Evolutionary conservation across 768 basidiomycete genomes (phyloP), one percentile per base, ranked within the genome.

Genomic region (Trametes villosa): DNA sequence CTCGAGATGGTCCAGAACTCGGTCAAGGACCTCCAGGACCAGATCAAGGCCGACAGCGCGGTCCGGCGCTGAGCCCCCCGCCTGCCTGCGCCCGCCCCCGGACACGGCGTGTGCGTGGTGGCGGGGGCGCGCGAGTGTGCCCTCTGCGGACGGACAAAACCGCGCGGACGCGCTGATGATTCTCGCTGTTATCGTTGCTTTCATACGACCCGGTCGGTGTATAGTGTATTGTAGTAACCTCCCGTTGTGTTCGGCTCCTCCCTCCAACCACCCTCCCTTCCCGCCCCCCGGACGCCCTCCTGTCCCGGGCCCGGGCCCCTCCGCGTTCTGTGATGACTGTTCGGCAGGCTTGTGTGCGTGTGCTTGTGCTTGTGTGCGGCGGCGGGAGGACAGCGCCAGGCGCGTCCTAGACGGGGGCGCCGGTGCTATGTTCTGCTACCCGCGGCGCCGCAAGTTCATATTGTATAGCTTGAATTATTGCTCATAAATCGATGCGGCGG

Each of bases 111-210:
- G n/a, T n/a, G n/a, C n/a, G n/a, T n/a, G n/a, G n/a, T n/a, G n/a
- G n/a, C n/a, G n/a, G n/a, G n/a, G n/a, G n/a, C n/a, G n/a, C n/a
- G n/a, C 17, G 44, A 13, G 41, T 44, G 48, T 50, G 53, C 54
- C 26, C 27, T 42, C 42, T 31, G 49, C 42, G 49, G 49, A 57
- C 34, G 60, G 54, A 60, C 59, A 60, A 24, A 56, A 51, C 54
- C 50, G 55, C 60, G 36, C 56, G 46, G 51, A 31, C 62, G 41
- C 52, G 57, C 51, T 33, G 36, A 58, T 42, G 42, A 53, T 54
- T 62, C 50, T 63, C 62, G 62, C 36, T 63, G 62, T 63, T 63
- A 53, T 63, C 62, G 51, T 63, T 53, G 62, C 62, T 63, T 63
- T 63, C 36, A 11, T 30, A 45, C 22, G 20, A 4, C 44, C 44